phyloP scores from a whole-genome alignment of 805 yeast species.

The Hanseniaspora guilliermondii region DNA sequence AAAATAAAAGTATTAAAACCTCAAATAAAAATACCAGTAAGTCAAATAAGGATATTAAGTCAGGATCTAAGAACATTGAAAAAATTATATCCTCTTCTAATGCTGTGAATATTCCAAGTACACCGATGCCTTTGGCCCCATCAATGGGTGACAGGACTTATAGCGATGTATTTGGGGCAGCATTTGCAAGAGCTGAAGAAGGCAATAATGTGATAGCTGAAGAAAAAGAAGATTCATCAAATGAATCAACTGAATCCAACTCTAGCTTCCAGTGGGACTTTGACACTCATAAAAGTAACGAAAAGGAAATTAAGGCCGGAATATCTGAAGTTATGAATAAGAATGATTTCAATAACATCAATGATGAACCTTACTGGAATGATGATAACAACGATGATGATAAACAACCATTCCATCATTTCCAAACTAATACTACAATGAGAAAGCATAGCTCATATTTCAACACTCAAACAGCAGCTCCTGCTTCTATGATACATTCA shows the following conservation, averaged over 20 bases:
- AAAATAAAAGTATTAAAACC: constrained; percentile 6
- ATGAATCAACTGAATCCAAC: constrained; percentile 21
- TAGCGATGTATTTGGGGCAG: constrained; percentile 7
- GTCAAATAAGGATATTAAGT: not conserved
- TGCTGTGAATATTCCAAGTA: constrained; percentile 12
- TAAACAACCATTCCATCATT: not conserved
- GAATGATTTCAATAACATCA: constrained; percentile 21
- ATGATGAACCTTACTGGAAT: constrained; percentile 25
- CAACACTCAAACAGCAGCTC: constrained; percentile 16
- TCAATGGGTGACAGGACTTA: constrained; percentile 2
- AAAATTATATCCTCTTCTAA: constrained; percentile 13
- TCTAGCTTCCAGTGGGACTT: constrained; percentile 74
- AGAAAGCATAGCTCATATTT: constrained; percentile 1
- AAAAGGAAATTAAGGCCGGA: constrained; percentile 54
- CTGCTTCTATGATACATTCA: constrained; percentile 21
- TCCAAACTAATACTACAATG: constrained; percentile 1
- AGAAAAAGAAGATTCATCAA: constrained; percentile 3
- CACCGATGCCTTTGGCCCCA: constrained; percentile 13
- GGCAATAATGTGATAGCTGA: constrained; percentile 7
- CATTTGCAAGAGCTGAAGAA: constrained; percentile 1
- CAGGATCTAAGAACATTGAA: not conserved
- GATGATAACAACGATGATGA: constrained; percentile 17
- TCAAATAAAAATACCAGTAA: constrained; percentile 4
- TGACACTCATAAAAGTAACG: constrained; percentile 55
- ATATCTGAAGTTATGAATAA: constrained; percentile 41